Base-by-base conservation (phyloP, 768 basidiomycete species). In the Rhizopogon rudus region DNA sequence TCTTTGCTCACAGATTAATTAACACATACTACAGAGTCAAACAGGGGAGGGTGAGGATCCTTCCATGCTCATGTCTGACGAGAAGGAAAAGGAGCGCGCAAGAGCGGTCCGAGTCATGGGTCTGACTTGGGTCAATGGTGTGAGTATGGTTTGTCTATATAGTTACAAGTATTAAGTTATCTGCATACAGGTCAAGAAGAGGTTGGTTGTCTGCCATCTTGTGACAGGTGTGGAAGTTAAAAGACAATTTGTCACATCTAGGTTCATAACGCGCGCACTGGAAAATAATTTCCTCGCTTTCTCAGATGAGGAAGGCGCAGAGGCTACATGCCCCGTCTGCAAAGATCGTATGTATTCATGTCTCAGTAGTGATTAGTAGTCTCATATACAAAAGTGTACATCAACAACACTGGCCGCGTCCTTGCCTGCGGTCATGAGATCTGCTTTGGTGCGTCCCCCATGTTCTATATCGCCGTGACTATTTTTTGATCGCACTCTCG, bases 351-450 rank as follows among this genome's bases (percentile, higher is more conserved):
- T 43, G 77, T 61, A 55, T 52, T 14, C 9, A 31, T 31, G 17
- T 51, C 13, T 22, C 43, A n/a, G 40, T 17, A 29, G 17, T 51
- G 35, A 28, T 50, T 51, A 29, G 7, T 20, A 14, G 28, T 44
- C 25, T 25, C 29, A 54, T 33, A 37, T 55, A 43, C 50, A n/a
- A 8, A 57, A 81, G 81, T 80, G 54, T 77, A 79, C 53, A 69
- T 73, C 31, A 72, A 72, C 14, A 71, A 78, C 48, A 81, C 75
- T 55, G 84, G 85, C 1, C 75, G 81, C 6, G 68, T 91, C n/a
- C 75, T 90, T 9, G 65, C 70, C 0, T 91, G 91, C 61, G 75
- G 80, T 0, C 88, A 91, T 60, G 81, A 83, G 53, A 77, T 87
- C 39, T 91, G 89, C 61, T 75, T 73, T 29, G 79, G 82, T 82